phyloP scores from a whole-genome alignment of 768 basidiomycete species.

The Suillus weaverae region DNA sequence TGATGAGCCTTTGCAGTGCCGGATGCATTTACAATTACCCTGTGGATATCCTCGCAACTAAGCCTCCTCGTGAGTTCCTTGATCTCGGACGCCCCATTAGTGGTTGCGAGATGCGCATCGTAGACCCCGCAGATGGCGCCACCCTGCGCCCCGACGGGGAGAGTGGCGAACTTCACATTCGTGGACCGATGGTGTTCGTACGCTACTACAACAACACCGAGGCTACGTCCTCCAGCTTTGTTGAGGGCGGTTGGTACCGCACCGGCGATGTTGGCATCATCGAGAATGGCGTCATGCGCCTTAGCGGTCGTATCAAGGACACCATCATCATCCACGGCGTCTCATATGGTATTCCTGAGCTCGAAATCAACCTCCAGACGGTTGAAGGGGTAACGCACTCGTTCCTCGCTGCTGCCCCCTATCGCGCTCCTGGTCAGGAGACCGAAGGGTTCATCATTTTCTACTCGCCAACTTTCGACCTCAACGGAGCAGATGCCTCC shows the following conservation, averaged over 20 bases:
- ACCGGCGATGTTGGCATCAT: constrained; percentile 55
- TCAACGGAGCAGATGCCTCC: constrained; percentile 24
- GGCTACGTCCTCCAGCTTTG: constrained; percentile 49
- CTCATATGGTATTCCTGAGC: constrained; percentile 35
- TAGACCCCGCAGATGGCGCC: constrained; percentile 29
- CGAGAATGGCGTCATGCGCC: constrained; percentile 32
- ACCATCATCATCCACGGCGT: constrained; percentile 41
- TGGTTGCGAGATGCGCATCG: constrained; percentile 37
- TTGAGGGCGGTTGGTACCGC: constrained; percentile 53
- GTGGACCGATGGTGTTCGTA: constrained; percentile 38
- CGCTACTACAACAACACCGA: constrained; percentile 50
- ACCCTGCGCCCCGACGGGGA: constrained; percentile 29
- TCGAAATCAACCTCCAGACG: constrained; percentile 38
- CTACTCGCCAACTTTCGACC: constrained; percentile 31
- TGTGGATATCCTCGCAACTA: constrained; percentile 20
- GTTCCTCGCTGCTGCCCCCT: constrained; percentile 35
- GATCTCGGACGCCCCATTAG: constrained; percentile 32
- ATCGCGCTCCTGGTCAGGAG: constrained; percentile 35
- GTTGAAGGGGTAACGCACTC: constrained; percentile 35
- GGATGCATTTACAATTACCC: constrained; percentile 40
- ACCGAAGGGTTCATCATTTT: constrained; percentile 43
- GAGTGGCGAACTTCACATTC: constrained; percentile 41
- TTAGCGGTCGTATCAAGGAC: constrained; percentile 41
- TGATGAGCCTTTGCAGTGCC: constrained; percentile 21
- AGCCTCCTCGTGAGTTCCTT: constrained; percentile 34